These are phyloP conservation scores for Lactuca saligna DNA, from an alignment of 129 eudicot species.

Conservation along the genomic window DNA sequence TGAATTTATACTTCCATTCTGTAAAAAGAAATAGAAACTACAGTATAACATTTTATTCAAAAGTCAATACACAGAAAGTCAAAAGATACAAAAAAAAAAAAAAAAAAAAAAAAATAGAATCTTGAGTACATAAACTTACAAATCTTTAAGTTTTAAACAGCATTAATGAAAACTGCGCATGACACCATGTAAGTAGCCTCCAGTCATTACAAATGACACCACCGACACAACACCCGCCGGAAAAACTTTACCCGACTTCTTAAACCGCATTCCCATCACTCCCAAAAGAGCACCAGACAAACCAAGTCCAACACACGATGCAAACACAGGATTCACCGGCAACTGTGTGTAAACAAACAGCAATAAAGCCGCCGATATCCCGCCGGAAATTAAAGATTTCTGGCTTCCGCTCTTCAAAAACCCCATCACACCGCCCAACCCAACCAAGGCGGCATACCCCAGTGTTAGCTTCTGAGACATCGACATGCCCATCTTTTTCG, in stretches of 20 bases:
- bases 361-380: slow-evolving; percentile 60
- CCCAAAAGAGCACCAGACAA: slow-evolving; percentile 81
- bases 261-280: slow-evolving; percentile 83
- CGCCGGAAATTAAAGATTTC: slow-evolving; percentile 75
- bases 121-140: slow-evolving; percentile 7
- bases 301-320: slow-evolving; percentile 80
- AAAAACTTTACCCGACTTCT: slow-evolving; percentile 79
- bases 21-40: no score
- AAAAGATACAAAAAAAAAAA: slow-evolving; percentile 12
- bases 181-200: slow-evolving; percentile 85
- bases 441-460: slow-evolving; percentile 83
- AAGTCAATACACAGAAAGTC: slow-evolving; percentile 15
- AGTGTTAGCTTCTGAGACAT: slow-evolving; percentile 93
- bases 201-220: slow-evolving; percentile 86
- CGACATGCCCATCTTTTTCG: slow-evolving; percentile 58
- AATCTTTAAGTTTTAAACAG: not conserved
- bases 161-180: slow-evolving; percentile 62
- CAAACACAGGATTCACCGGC: slow-evolving; percentile 67
- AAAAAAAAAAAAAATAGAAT: slow-evolving; percentile 4
- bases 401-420: slow-evolving; percentile 83
- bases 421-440: slow-evolving; percentile 85
- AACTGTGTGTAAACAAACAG: slow-evolving; percentile 62
- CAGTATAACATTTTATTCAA: not conserved
- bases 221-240: slow-evolving; percentile 92
- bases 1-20: no score